Conservation (phyloP, 495 filamentous ascomycete species). For the Hapsidospora chrysogenum region DNA sequence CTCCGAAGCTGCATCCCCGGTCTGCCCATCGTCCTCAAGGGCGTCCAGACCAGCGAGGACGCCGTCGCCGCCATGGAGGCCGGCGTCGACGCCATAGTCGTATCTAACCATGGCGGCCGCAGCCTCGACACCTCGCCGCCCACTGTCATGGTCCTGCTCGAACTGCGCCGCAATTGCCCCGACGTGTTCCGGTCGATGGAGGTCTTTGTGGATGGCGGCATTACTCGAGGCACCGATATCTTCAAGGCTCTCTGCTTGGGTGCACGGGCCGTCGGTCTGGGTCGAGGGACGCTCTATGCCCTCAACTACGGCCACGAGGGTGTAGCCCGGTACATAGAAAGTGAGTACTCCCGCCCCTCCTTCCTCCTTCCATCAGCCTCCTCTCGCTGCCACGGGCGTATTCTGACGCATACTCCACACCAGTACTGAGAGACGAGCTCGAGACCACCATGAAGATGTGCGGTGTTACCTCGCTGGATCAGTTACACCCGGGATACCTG, state of each 20-base stretch:
- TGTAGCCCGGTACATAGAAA: conserved; percentile 46
- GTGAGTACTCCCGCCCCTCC: conserved; percentile 16
- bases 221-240: conserved; percentile 47
- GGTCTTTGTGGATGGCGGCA: conserved; percentile 51
- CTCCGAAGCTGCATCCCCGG: conserved; percentile 25
- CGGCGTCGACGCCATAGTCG: conserved; percentile 41
- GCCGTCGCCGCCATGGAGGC: conserved; percentile 35
- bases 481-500: conserved; percentile 51
- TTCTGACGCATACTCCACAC: too few species aligned
- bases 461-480: conserved; percentile 33
- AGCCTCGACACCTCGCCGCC: conserved; percentile 47
- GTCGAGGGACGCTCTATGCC: conserved; percentile 43
- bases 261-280: conserved; percentile 45
- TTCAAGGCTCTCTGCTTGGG: conserved; percentile 55
- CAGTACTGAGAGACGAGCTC: conserved; percentile 19
- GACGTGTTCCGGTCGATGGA: conserved; percentile 45
- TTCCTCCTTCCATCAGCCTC: not conserved
- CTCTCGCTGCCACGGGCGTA: conserved; percentile 2
- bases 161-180: conserved; percentile 41
- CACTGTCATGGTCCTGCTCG: conserved; percentile 44
- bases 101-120: conserved; percentile 56
- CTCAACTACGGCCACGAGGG: conserved; percentile 61
- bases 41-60: conserved; percentile 46
- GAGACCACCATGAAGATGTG: conserved; percentile 20
- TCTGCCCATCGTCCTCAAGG: conserved; percentile 43